A percentile compares a stretch with the other conserved stretches of the same genome.
Evolutionary conservation across 2,329 filamentous ascomycete genomes (phyloP).

Genomic region (Diaporthe capsici): DNA sequence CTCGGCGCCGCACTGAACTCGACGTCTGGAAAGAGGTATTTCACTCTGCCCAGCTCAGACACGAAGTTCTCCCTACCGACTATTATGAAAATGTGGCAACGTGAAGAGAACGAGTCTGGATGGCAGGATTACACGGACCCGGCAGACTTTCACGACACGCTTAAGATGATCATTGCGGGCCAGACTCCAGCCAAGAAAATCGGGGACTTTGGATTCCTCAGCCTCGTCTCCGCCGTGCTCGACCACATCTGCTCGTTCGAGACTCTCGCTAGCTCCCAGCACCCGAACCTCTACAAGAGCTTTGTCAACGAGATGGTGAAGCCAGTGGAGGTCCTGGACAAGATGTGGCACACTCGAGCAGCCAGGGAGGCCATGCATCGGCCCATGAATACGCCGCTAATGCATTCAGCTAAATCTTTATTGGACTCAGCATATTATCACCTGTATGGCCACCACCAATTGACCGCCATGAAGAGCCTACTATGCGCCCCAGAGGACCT

Average conservation of each 20-base stretch:
- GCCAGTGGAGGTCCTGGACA: neutral
- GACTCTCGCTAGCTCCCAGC: neutral
- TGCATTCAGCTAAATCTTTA: neutral
- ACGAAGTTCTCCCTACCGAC: neutral
- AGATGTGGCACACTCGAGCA: neutral
- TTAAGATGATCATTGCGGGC: neutral
- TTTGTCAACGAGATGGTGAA: neutral
- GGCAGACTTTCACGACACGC: neutral
- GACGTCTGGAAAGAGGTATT: neutral
- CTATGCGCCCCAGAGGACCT: neutral
- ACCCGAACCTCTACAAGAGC: neutral
- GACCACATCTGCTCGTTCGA: neutral
- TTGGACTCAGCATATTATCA: neutral
- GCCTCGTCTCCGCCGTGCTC: neutral
- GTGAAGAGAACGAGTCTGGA: neutral
- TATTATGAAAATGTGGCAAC: neutral
- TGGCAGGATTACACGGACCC: neutral
- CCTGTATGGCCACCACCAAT: neutral
- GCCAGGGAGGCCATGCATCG: neutral
- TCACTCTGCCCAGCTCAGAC: neutral
- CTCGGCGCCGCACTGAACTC: neutral
- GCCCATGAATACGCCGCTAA: neutral
- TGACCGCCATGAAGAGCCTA: neutral
- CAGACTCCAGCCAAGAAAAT: neutral
- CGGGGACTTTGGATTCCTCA: neutral